A percentile compares a stretch with the other conserved stretches of the same genome.
These are phyloP conservation scores for Pseudonitzschia multiseries DNA, from an alignment of 108 stramenopile species.

Conservation along the genomic window DNA sequence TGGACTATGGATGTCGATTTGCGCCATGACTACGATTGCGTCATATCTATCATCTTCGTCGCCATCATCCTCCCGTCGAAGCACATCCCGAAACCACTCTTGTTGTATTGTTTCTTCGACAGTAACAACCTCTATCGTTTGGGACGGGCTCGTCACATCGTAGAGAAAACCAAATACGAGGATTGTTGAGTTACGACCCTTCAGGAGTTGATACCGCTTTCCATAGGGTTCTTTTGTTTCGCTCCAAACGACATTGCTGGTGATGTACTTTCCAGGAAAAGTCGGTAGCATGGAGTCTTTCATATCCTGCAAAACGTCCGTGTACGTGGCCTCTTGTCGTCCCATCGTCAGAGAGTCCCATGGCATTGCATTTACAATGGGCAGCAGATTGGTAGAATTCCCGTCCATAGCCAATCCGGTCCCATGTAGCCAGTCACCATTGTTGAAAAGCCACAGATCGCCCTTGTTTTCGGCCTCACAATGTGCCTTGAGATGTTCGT, in stretches of 20 bases:
- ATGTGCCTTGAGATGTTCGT: slow-evolving; percentile 44
- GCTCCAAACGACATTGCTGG: slow-evolving; percentile 19
- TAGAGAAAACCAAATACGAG: slow-evolving; percentile 83
- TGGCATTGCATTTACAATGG: slow-evolving; percentile 70
- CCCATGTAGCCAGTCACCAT: slow-evolving; percentile 51
- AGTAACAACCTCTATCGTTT: slow-evolving; percentile 42
- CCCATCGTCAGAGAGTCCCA: slow-evolving; percentile 75
- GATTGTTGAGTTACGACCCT: slow-evolving; percentile 52
- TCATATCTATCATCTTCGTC: slow-evolving; percentile 36
- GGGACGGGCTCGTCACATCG: slow-evolving; percentile 44
- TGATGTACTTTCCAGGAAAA: slow-evolving; percentile 11
- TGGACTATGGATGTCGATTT: slow-evolving; percentile 72
- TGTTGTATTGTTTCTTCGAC: slow-evolving; percentile 51
- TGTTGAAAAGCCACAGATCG: slow-evolving; percentile 58
- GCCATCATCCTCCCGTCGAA: neutral
- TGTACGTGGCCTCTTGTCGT: slow-evolving; percentile 67
- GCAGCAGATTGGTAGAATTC: slow-evolving; percentile 42
- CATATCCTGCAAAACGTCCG: slow-evolving; percentile 33
- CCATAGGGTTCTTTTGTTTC: slow-evolving; percentile 44
- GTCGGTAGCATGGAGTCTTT: neutral
- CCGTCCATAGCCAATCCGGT: slow-evolving; percentile 53
- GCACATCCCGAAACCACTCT: slow-evolving; percentile 59
- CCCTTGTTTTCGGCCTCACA: slow-evolving; percentile 11
- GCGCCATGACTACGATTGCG: slow-evolving; percentile 75
- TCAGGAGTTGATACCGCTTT: slow-evolving; percentile 47